Evolutionary conservation across 2,329 filamentous ascomycete genomes (phyloP), one percentile per base, ranked within the genome.

Genomic region (Mollisia scopiformis): DNA sequence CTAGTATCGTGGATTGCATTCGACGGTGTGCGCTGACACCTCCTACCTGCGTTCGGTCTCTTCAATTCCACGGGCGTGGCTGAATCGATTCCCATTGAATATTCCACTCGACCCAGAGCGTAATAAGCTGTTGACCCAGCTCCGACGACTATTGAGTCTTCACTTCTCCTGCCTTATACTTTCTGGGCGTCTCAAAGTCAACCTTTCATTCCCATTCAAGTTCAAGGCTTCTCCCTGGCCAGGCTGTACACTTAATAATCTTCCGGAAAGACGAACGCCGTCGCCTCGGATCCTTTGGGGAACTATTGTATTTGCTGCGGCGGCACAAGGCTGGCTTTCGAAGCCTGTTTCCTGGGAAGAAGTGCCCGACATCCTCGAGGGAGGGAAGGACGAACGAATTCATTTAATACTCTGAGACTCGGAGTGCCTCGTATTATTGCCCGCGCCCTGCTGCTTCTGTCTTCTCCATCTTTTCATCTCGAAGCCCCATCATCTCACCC

Each of bases 401-500:
- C n/a, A 25, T 52, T 54, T 57, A 57, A 61, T 61, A 57, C 47
- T 62, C 56, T 62, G 60, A 56, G 43, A 59, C 60, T 54, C 52
- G 37, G 30, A 27, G 13, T 59, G 56, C 60, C 30, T 58, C 60
- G 49, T 28, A 51, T 28, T 23, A n/a, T n/a, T n/a, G n/a, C n/a
- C 31, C 30, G 39, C 54, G 54, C 53, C 46, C 37, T 25, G 51
- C 52, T 49, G 31, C 54, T 33, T 8, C 4, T 46, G 41, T 10
- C 16, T 3, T 46, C 41, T 46, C 41, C 41, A 10, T 46, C 41
- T 46, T 10, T n/a, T n/a, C n/a, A n/a, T n/a, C n/a, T n/a, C n/a
- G n/a, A n/a, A n/a, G 23, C 23, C 46, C 13, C 23, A 27, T 49
- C 21, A 10, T 10, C 23, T 28, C 11, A 10, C 5, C 33, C 30